Conservation (phyloP, 352 stramenopile genomes). For the Phytophthora aleatoria region DNA sequence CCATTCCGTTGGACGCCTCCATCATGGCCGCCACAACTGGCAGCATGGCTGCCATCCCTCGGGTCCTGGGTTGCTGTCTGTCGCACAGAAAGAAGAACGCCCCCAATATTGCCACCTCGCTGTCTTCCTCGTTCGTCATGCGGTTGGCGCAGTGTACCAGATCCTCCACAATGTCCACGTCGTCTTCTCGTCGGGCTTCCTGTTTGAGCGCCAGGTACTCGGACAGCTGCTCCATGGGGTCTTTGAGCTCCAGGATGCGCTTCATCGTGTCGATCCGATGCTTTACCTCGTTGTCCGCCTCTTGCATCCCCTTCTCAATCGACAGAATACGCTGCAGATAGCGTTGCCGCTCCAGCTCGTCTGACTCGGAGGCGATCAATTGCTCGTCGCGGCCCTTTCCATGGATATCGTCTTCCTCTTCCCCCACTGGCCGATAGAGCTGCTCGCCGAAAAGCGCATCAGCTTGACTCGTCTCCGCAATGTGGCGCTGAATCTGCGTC, state of each 20-base stretch:
- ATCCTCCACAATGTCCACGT: slow-evolving; percentile 49
- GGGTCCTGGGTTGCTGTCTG: slow-evolving; percentile 17
- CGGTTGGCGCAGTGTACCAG: slow-evolving; percentile 56
- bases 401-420: slow-evolving; percentile 1
- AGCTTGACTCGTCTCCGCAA: slow-evolving; percentile 5
- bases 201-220: slow-evolving; percentile 66
- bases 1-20: slow-evolving; percentile 38
- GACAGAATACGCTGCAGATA: slow-evolving; percentile 45
- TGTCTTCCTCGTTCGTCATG: slow-evolving; percentile 51
- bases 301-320: slow-evolving; percentile 52
- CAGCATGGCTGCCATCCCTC: slow-evolving; percentile 45
- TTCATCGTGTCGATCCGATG: slow-evolving; percentile 57
- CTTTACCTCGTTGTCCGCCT: slow-evolving; percentile 39
- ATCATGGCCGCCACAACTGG: slow-evolving; percentile 72
- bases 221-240: slow-evolving; percentile 63
- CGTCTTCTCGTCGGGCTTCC: slow-evolving; percentile 33
- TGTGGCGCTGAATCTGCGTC: slow-evolving; percentile 37
- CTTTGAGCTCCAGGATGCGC: slow-evolving; percentile 55
- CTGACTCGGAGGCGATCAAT: slow-evolving; percentile 3
- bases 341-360: slow-evolving; percentile 44
- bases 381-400: slow-evolving; percentile 9
- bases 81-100: slow-evolving; percentile 72
- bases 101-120: slow-evolving; percentile 58
- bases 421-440: slow-evolving; percentile 23
- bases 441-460: slow-evolving; percentile 27